phyloP scores from a whole-genome alignment of 208 protist species.

The Naegleria fowleri region DNA sequence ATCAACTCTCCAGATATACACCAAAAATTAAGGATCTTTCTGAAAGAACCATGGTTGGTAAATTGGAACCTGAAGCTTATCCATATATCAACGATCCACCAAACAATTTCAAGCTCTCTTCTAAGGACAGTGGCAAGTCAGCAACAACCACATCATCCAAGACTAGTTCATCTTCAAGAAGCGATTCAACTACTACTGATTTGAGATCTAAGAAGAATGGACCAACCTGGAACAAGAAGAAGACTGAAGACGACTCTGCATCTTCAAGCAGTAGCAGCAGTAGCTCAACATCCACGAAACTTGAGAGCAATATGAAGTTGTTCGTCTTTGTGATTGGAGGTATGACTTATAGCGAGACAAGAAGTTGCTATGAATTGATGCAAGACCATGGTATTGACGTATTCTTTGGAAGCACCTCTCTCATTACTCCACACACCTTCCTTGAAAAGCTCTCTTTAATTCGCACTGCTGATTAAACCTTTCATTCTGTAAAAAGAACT shows the following conservation, averaged over 20 bases:
- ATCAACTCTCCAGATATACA: not conserved
- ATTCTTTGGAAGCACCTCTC: not conserved
- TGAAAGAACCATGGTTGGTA: not conserved
- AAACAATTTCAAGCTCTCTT: not conserved
- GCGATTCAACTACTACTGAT: not conserved
- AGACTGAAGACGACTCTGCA: not conserved
- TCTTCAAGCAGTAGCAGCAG: not conserved
- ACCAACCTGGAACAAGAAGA: conserved; percentile 11
- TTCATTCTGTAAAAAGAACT: too few relatives aligned
- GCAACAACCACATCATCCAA: not conserved
- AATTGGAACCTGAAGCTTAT: not conserved
- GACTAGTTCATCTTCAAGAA: not conserved
- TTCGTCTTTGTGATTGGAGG: conserved; percentile 24
- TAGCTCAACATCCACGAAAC: not conserved
- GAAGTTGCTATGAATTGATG: conserved; percentile 16
- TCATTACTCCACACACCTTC: not conserved
- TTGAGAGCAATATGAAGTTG: not conserved
- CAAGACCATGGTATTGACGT: not conserved
- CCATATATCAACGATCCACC: not conserved
- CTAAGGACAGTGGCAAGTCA: not conserved
- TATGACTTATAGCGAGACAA: not conserved
- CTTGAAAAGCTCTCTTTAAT: not conserved
- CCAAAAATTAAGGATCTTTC: not conserved
- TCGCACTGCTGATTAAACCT: not conserved
- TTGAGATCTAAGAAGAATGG: not conserved